Evolutionary conservation across 495 filamentous ascomycete species (phyloP).

Genomic region (Daldinia vernicosa): DNA sequence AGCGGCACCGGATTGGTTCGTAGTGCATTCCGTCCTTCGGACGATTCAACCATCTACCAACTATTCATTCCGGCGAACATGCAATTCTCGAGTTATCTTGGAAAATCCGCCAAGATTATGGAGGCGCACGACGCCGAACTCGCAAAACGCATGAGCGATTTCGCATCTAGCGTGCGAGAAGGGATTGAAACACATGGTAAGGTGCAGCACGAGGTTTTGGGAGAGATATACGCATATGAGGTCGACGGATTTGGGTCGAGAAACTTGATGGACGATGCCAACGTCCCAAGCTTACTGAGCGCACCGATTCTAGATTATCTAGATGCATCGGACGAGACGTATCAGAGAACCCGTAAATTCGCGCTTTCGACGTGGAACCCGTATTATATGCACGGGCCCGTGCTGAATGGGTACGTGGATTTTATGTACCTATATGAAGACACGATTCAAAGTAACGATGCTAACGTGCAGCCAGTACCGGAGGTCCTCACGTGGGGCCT

Average conservation of each 20-base stretch:
- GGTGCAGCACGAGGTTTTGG: conserved; percentile 55
- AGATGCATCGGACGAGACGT: conserved; percentile 56
- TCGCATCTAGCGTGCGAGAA: conserved; percentile 55
- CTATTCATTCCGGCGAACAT: conserved; percentile 72
- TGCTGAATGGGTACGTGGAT: conserved; percentile 60
- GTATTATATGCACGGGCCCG: conserved; percentile 67
- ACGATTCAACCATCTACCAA: conserved; percentile 67
- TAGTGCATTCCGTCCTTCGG: conserved; percentile 70
- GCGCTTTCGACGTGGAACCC: conserved; percentile 65
- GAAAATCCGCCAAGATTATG: conserved; percentile 59
- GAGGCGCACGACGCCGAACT: conserved; percentile 51
- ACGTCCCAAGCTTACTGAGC: conserved; percentile 66
- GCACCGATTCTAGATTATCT: conserved; percentile 65
- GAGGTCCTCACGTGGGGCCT: conserved; percentile 66
- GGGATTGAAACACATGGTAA: conserved; percentile 63
- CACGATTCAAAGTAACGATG: conserved; percentile 51
- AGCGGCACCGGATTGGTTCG: conserved; percentile 68
- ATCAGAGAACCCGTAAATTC: conserved; percentile 64
- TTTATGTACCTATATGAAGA: conserved; percentile 10
- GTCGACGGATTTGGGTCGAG: conserved; percentile 66
- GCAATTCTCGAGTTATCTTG: conserved; percentile 70
- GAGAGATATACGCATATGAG: conserved; percentile 68
- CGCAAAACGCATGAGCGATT: conserved; percentile 57
- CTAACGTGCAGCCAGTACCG: conserved; percentile 60
- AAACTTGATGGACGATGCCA: conserved; percentile 76